phyloP scores from a whole-genome alignment of 202 grass and related monocot genomes.

The Panicum virgatum region DNA sequence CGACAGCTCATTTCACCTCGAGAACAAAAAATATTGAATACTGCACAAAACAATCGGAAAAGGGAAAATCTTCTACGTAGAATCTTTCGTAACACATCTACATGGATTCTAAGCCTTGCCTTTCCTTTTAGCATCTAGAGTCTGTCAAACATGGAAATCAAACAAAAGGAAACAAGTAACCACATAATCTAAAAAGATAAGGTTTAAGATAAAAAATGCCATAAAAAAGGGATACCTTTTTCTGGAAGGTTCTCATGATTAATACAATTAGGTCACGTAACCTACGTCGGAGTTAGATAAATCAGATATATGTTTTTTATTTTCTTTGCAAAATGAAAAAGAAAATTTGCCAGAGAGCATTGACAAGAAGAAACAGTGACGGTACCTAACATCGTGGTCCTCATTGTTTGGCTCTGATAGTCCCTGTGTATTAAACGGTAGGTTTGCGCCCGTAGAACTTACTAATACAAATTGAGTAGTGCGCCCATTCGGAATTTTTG shows the following conservation, averaged over 20 bases:
- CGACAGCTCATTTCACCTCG: slow-evolving; percentile 16
- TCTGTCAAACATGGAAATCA: slow-evolving; percentile 44
- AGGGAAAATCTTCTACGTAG: slow-evolving; percentile 24
- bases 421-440: slow-evolving; percentile 68
- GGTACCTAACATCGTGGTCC: slow-evolving; percentile 71
- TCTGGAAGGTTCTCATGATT: slow-evolving; percentile 85
- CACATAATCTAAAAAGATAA: background rate
- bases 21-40: slow-evolving; percentile 19
- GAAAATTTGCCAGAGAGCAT: background rate
- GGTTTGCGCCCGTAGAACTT: slow-evolving; percentile 53
- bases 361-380: background rate
- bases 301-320: slow-evolving; percentile 33
- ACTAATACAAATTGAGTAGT: slow-evolving; percentile 86
- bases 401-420: slow-evolving; percentile 41
- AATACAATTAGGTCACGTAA: slow-evolving; percentile 87
- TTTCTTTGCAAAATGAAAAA: slow-evolving; percentile 22
- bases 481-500: slow-evolving; percentile 81
- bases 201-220: slow-evolving; percentile 25
- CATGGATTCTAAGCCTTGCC: slow-evolving; percentile 54
- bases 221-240: slow-evolving; percentile 62
- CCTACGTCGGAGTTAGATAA: slow-evolving; percentile 42
- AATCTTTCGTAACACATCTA: slow-evolving; percentile 17
- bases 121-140: slow-evolving; percentile 83
- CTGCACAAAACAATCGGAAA: slow-evolving; percentile 53
- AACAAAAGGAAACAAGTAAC: slow-evolving; percentile 16